Evolutionary conservation across 108 stramenopile genomes (phyloP).

Genomic region (Fistulifera pelliculosa): DNA sequence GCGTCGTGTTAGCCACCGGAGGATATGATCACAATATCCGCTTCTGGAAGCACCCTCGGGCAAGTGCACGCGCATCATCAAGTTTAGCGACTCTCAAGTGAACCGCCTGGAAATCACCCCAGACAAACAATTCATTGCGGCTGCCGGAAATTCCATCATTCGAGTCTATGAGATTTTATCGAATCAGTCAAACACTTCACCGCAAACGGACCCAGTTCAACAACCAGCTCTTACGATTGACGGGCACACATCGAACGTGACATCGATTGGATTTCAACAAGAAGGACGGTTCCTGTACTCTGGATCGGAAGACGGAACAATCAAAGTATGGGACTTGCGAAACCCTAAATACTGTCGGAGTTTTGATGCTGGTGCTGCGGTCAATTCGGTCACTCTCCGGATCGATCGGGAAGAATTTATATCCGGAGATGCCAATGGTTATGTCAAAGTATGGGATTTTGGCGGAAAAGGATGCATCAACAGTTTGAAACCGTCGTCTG

Average conservation of each 20-base stretch:
- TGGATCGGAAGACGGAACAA: slow-evolving; percentile 73
- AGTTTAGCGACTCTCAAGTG: slow-evolving; percentile 89
- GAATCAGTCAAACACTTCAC: not conserved
- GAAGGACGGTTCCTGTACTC: slow-evolving; percentile 91
- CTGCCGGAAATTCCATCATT: slow-evolving; percentile 94
- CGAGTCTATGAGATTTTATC: slow-evolving; percentile 83
- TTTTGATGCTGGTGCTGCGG: slow-evolving; percentile 79
- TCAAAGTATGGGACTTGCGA: slow-evolving; percentile 91
- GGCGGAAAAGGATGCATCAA: slow-evolving; percentile 47
- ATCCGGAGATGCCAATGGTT: slow-evolving; percentile 86
- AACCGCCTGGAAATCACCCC: slow-evolving; percentile 94
- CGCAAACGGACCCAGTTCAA: slow-evolving; percentile 21
- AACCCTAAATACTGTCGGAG: slow-evolving; percentile 79
- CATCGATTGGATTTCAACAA: slow-evolving; percentile 92
- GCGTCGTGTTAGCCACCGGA: slow-evolving; percentile 94
- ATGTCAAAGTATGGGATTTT: slow-evolving; percentile 81
- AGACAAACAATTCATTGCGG: slow-evolving; percentile 91
- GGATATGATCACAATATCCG: slow-evolving; percentile 97
- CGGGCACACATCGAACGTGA: slow-evolving; percentile 86
- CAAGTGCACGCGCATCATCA: slow-evolving; percentile 79
- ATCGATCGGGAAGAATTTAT: slow-evolving; percentile 92
- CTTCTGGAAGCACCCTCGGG: slow-evolving; percentile 96
- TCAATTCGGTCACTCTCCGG: slow-evolving; percentile 91
- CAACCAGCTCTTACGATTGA: slow-evolving; percentile 72
- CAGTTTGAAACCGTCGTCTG: slow-evolving; percentile 60